A percentile compares a stretch with the other conserved stretches of the same genome.
These are phyloP conservation scores for Septoria linicola DNA, from an alignment of 2,329 filamentous ascomycete genomes.

Conservation along the genomic window DNA sequence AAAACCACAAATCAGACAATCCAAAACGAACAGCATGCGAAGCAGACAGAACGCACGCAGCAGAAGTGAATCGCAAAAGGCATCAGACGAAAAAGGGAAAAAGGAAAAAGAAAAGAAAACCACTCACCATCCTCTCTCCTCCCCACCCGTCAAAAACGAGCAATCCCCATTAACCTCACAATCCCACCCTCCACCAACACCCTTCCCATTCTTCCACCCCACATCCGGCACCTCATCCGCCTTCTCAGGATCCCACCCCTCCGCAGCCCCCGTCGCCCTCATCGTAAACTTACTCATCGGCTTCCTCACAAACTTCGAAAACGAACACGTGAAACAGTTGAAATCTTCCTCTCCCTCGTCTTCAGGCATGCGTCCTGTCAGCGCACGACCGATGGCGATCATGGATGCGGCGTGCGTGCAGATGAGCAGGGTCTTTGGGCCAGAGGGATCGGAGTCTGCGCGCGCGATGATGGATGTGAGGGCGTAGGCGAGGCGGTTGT, in stretches of 20 bases:
- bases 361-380: constrained; percentile 76
- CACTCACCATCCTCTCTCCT: constrained; percentile 82
- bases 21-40: not conserved
- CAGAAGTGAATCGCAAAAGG: not conserved
- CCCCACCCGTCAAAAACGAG: constrained; percentile 72
- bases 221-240: constrained; percentile 43
- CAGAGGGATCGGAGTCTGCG: constrained; percentile 66
- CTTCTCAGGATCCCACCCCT: constrained; percentile 33
- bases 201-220: constrained; percentile 59
- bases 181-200: constrained; percentile 75
- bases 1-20: constrained; percentile 13
- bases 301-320: constrained; percentile 66
- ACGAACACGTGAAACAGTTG: constrained; percentile 75
- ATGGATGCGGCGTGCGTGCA: constrained; percentile 88
- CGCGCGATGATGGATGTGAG: constrained; percentile 68
- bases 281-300: constrained; percentile 21
- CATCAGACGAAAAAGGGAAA: not conserved
- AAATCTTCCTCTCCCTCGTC: constrained; percentile 76
- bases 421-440: constrained; percentile 67
- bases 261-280: constrained; percentile 5
- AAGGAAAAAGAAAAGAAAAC: constrained; percentile 10
- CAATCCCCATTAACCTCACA: constrained; percentile 82
- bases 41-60: not conserved
- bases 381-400: constrained; percentile 77
- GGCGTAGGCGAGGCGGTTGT: constrained; percentile 72